These are phyloP conservation scores for Tetrahymena thermophila DNA, from an alignment of 73 alveolate species.

Conservation along the genomic window DNA sequence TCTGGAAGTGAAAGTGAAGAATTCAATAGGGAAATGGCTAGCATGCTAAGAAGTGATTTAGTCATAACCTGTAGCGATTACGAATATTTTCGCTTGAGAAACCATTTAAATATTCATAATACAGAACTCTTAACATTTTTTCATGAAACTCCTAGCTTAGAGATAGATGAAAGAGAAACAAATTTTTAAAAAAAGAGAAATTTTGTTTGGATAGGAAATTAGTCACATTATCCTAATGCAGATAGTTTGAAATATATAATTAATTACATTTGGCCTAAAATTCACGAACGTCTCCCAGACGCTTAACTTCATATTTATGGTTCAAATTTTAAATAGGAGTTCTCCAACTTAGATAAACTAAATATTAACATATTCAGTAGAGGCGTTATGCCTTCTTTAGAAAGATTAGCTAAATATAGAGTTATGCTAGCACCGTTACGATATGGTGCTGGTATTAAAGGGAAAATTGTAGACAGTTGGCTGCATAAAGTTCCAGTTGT, in stretches of 20 bases:
- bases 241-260: slow-evolving; percentile 35
- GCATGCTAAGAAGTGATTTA: slow-evolving; percentile 31
- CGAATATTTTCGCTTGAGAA: slow-evolving; percentile 4
- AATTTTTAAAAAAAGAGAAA: background rate
- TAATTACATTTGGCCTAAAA: slow-evolving; percentile 45
- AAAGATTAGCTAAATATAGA: slow-evolving; percentile 39
- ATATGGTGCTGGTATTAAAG: slow-evolving; percentile 61
- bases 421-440: slow-evolving; percentile 49
- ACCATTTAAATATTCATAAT: slow-evolving; percentile 1
- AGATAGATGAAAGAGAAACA: background rate
- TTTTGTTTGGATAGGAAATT: slow-evolving; percentile 54
- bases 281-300: slow-evolving; percentile 3
- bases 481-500: slow-evolving; percentile 48
- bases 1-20: slow-evolving; percentile 18
- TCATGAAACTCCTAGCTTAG: slow-evolving; percentile 8
- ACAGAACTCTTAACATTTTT: slow-evolving; percentile 21
- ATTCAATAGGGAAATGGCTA: slow-evolving; percentile 27
- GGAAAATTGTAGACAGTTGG: slow-evolving; percentile 54
- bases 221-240: slow-evolving; percentile 43
- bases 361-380: slow-evolving; percentile 27
- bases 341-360: background rate
- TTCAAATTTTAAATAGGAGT: slow-evolving; percentile 26
- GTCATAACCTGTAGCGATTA: slow-evolving; percentile 18
- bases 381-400: slow-evolving; percentile 38
- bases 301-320: slow-evolving; percentile 53